Base-by-base conservation (phyloP, 1,284 basidiomycete genomes). In the Austroboletus niveus region DNA sequence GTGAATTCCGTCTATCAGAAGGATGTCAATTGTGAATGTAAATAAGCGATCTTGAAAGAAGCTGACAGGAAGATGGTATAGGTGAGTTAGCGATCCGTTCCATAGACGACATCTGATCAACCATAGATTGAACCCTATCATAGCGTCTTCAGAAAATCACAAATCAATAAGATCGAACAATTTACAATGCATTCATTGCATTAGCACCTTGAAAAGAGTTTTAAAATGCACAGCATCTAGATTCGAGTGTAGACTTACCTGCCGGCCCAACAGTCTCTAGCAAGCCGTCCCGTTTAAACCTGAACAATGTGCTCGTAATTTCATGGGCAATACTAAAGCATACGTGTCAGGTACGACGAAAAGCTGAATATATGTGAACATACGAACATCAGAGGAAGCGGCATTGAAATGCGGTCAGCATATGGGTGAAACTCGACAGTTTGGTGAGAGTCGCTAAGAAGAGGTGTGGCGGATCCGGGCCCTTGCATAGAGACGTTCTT, bases 231-330 rank as follows among this genome's bases (percentile, higher is more conserved):
- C 5, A 48, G 10, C 20, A 17, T 31, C 15, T 41, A 43, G 45
- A 41, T 24, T 50, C 8, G 14, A 55, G 22, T 29, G 45, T 27
- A 9, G 5, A 46, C 76, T 69, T 64, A 82, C 89, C 80, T 45
- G 92, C 91, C 10, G 91, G 92, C 30, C 92, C 92, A 55, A 94
- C 81, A 15, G 87, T 87, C 65, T 94, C 92, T 47, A 94, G 65
- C 52, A 84, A 84, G 1, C 92, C 92, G 61, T 89, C 84, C 36
- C 84, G 75, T 62, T 84, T 81, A 69, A 93, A 94, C 47, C 73
- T 74, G 69, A 90, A 93, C 29, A 94, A 69, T 10, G 76, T 66
- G 43, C 82, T 72, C 22, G 80, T 78, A 42, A 94, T 75, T 65
- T 94, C 89, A 69, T 93, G 88, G 3, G 87, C 86, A 54, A 94